These are phyloP conservation scores for Oryza longistaminata DNA, from an alignment of 176 grass and related monocot genomes.

Conservation along the genomic window DNA sequence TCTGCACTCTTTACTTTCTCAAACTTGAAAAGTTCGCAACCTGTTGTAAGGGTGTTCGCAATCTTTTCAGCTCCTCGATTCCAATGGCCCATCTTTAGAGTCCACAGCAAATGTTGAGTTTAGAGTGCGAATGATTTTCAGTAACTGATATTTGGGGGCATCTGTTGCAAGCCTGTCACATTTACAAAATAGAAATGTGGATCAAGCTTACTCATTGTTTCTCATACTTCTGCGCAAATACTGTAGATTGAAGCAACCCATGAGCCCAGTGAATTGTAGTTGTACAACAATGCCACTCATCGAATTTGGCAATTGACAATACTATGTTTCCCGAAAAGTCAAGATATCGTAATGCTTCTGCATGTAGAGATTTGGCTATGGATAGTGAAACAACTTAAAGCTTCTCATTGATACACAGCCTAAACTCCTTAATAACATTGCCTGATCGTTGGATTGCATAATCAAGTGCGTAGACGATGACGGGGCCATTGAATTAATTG, in stretches of 20 bases:
- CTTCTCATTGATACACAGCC: neutral
- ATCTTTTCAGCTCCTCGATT: too few species aligned
- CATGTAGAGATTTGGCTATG: neutral
- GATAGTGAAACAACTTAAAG: neutral
- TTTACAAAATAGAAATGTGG: neutral
- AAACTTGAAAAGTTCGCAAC: too few species aligned
- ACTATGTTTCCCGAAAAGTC: neutral
- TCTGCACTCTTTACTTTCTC: too few species aligned
- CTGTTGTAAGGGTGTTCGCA: too few species aligned
- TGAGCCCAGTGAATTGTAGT: neutral
- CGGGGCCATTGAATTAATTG: neutral
- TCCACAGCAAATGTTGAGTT: too few species aligned
- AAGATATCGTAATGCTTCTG: conserved; percentile 11
- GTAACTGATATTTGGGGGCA: neutral
- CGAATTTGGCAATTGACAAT: neutral
- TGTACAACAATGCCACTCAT: neutral
- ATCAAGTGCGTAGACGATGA: neutral
- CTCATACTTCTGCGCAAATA: neutral
- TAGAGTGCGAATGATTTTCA: neutral
- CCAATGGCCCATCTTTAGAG: too few species aligned
- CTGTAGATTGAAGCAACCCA: neutral
- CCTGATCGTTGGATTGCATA: too few species aligned
- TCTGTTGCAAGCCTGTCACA: neutral
- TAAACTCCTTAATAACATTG: neutral
- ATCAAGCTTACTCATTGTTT: neutral